Base-by-base conservation (phyloP, 768 basidiomycete genomes). In the Podaxis rugospora region DNA sequence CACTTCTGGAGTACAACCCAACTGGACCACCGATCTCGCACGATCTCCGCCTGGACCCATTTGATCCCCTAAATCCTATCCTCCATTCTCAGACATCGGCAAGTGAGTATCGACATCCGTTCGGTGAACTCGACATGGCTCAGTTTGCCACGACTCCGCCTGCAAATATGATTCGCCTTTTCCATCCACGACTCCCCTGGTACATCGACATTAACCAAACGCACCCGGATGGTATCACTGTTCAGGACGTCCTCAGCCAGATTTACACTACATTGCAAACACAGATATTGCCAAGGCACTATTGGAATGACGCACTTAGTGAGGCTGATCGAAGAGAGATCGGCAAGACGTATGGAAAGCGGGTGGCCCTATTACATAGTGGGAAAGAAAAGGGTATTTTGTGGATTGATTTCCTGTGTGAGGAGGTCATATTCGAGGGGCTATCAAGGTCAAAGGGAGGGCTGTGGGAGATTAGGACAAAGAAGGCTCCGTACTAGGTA, bases 391-490 rank as follows among this genome's bases (percentile, higher is more conserved):
- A 65, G 14, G 88, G 88, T 1, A 79, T 89, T n/a, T 74, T 76
- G 57, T 77, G 77, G 55, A 76, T 89, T 2, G 88, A 89, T 72
- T 89, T 79, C 65, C 71, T 90, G 72, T 82, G 82, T 13, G 77
- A 75, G 35, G 78, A 78, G 59, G 69, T 74, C 51, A 66, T 82
- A 4, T 81, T 87, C 69, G 73, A 79, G 57, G 88, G 88, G 3
- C 70, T 90, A 57, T 68, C 68, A 51, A 78, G 79, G 56, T 79
- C 79, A 1, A 79, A 75, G 65, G 77, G 80, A 37, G 87, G 87
- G 6, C 75, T 83, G 70, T 89, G 86, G 83, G 83, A 87, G 71
- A 78, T 90, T 67, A 87, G 82, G 71, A 80, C 83, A 39, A 74
- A 69, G 54, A 68, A 57, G 57, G 49, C 21, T 4, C 47, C 18